These are phyloP conservation scores for Pachyrhizus erosus DNA, from an alignment of 306 rosid genomes.

Conservation along the genomic window DNA sequence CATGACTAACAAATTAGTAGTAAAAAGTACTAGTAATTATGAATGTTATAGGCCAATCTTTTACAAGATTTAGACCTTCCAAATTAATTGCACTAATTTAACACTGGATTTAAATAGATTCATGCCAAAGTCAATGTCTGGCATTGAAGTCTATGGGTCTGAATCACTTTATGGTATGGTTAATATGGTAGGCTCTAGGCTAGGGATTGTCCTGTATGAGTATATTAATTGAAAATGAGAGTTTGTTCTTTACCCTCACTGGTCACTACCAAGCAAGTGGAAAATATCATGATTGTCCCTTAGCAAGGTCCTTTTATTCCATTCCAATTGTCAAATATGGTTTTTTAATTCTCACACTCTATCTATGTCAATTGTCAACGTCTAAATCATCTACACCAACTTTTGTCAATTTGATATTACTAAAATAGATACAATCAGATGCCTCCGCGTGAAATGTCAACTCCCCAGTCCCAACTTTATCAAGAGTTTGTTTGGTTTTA, in stretches of 20 bases:
- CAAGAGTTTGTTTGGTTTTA: background rate
- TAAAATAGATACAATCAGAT: background rate
- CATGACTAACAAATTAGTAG: no score
- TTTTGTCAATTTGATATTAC: background rate
- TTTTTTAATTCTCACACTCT: background rate
- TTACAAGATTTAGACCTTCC: background rate
- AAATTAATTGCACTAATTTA: background rate
- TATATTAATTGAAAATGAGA: background rate
- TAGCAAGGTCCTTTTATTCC: background rate
- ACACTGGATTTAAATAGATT: background rate
- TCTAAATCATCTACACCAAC: constrained; percentile 5
- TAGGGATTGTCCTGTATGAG: background rate
- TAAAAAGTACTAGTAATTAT: background rate
- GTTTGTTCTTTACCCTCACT: background rate
- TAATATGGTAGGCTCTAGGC: background rate
- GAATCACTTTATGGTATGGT: background rate
- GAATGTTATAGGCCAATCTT: background rate
- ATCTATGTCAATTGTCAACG: background rate
- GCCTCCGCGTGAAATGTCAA: constrained; percentile 7
- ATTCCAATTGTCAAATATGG: background rate
- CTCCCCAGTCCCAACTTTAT: background rate
- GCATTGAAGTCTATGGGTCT: background rate
- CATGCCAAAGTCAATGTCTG: background rate
- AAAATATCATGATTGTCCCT: background rate
- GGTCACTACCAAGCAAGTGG: background rate